Evolutionary conservation across 2,329 filamentous ascomycete species (phyloP).

Genomic region (Dryadomyces quercus-mongolicae): DNA sequence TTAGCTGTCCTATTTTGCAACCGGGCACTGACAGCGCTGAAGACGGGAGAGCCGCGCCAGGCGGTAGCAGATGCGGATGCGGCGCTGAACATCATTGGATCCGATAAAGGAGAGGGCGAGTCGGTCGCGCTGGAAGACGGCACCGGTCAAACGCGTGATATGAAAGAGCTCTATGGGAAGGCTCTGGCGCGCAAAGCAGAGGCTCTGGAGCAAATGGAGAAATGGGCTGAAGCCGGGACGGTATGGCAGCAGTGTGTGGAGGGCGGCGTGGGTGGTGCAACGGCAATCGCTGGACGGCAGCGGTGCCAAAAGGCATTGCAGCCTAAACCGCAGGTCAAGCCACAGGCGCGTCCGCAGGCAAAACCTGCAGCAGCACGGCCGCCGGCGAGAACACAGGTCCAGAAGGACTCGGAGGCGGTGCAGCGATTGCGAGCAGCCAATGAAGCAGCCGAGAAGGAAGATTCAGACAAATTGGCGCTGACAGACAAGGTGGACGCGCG

Average conservation of each 20-base stretch:
- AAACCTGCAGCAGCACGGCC: conserved; percentile 21
- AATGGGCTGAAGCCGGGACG: conserved; percentile 70
- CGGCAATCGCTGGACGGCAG: conserved; percentile 74
- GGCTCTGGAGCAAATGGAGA: conserved; percentile 89
- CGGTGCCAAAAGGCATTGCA: conserved; percentile 79
- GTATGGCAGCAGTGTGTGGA: conserved; percentile 80
- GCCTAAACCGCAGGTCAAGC: conserved; percentile 41
- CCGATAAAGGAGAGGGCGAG: conserved; percentile 67
- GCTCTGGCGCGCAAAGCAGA: conserved; percentile 91
- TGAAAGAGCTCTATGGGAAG: conserved; percentile 90
- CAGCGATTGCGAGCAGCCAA: conserved; percentile 73
- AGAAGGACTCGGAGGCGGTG: conserved; percentile 62
- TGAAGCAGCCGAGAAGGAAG: conserved; percentile 69
- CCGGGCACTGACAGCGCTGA: conserved; percentile 77
- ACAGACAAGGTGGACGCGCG: conserved; percentile 74
- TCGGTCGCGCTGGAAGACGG: conserved; percentile 55
- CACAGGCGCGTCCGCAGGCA: conserved; percentile 23
- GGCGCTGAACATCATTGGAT: conserved; percentile 69
- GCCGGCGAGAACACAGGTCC: conserved; percentile 20
- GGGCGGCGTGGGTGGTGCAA: conserved; percentile 71
- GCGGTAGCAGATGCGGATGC: conserved; percentile 76
- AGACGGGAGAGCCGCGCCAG: conserved; percentile 82
- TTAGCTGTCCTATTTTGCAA: conserved; percentile 86
- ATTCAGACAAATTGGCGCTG: conserved; percentile 87
- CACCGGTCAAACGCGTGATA: conserved; percentile 59